phyloP scores from a whole-genome alignment of 2,329 filamentous ascomycete species.

The Fusarium nodosum region DNA sequence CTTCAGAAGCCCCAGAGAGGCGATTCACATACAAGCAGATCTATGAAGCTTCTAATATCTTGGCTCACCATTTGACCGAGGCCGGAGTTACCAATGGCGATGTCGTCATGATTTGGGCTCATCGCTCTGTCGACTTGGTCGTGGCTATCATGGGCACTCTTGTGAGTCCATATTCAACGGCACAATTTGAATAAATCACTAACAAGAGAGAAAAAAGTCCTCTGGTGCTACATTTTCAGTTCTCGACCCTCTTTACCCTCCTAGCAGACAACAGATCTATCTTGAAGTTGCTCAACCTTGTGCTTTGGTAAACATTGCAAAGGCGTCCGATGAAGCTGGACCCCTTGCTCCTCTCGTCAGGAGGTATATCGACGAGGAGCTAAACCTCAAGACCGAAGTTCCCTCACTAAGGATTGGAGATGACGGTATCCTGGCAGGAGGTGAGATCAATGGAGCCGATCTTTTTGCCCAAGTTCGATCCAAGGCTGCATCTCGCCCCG shows the following conservation, averaged over 20 bases:
- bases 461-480: slow-evolving; percentile 54
- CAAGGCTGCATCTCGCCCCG: slow-evolving; percentile 70
- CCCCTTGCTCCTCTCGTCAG: slow-evolving; percentile 21
- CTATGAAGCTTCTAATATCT: slow-evolving; percentile 82
- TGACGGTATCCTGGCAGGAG: slow-evolving; percentile 21
- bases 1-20: slow-evolving; percentile 66
- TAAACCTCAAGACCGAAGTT: slow-evolving; percentile 28
- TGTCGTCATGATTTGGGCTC: slow-evolving; percentile 92
- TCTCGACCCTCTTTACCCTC: slow-evolving; percentile 49
- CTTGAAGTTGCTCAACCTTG: slow-evolving; percentile 81
- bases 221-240: slow-evolving; percentile 53
- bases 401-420: slow-evolving; percentile 20
- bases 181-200: not conserved
- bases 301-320: slow-evolving; percentile 78
- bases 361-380: slow-evolving; percentile 18
- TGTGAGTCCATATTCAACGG: slow-evolving; percentile 5
- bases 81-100: slow-evolving; percentile 82
- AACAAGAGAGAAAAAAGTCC: slow-evolving; percentile 49
- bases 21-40: slow-evolving; percentile 89
- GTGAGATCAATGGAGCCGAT: slow-evolving; percentile 21
- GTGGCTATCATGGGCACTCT: slow-evolving; percentile 81
- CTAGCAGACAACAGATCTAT: slow-evolving; percentile 64
- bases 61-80: slow-evolving; percentile 78
- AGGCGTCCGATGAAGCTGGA: slow-evolving; percentile 73
- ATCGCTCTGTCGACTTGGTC: slow-evolving; percentile 76